A percentile compares a stretch with the other conserved stretches of the same genome.
Conservation (phyloP, 805 yeast species). For the Zygotorulaspora danielsina region DNA sequence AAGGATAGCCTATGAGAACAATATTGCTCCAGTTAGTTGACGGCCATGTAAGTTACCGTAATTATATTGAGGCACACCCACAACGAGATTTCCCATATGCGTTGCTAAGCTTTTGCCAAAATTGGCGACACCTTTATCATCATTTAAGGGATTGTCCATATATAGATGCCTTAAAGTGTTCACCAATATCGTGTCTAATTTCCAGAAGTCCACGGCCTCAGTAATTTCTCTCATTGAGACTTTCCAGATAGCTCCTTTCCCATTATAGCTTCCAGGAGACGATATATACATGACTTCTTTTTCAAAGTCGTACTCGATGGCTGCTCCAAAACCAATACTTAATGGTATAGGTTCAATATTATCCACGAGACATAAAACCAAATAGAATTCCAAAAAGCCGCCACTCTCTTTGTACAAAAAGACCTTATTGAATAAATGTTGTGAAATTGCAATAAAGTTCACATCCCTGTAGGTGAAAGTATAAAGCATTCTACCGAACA, state of each 20-base stretch:
- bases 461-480: conserved; percentile 13
- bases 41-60: conserved; percentile 31
- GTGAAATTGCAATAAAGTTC: conserved; percentile 23
- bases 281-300: conserved; percentile 35
- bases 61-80: conserved; percentile 40
- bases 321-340: conserved; percentile 37
- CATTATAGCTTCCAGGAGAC: conserved; percentile 39
- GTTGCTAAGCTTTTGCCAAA: conserved; percentile 42
- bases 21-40: conserved; percentile 34
- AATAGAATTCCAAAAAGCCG: conserved; percentile 11
- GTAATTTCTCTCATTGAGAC: conserved; percentile 27
- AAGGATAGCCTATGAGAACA: conserved; percentile 5
- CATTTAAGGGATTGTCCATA: conserved; percentile 17
- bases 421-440: conserved; percentile 22
- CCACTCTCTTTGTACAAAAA: conserved; percentile 20
- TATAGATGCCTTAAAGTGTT: conserved; percentile 12
- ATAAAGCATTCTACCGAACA: conserved; percentile 22
- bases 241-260: conserved; percentile 45
- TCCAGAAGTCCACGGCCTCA: conserved; percentile 19
- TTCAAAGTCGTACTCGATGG: conserved; percentile 15
- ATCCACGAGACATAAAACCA: conserved; percentile 7
- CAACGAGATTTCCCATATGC: conserved; percentile 28
- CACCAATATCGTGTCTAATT: conserved; percentile 10
- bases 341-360: conserved; percentile 20
- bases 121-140: conserved; percentile 38